phyloP scores from a whole-genome alignment of 2,329 filamentous ascomycete species.

The Dendrostoma leiphaemia region DNA sequence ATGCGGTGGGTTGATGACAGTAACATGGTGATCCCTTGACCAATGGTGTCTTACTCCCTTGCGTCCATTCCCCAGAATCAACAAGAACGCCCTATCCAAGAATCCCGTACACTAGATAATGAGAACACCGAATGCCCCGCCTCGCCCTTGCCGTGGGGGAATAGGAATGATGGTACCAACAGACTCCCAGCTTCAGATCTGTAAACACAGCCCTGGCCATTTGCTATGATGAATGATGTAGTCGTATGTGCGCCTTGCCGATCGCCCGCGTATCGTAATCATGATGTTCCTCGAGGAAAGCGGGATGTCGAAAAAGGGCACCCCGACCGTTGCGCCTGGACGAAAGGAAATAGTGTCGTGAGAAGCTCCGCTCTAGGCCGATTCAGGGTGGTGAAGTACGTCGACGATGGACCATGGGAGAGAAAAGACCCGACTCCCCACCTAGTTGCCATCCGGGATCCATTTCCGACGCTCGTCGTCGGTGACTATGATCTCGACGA shows the following conservation, averaged over 20 bases:
- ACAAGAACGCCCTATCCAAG: conserved; percentile 13
- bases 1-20: not conserved
- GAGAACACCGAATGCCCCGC: conserved; percentile 2
- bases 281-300: not conserved
- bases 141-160: conserved; percentile 3
- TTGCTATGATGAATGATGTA: conserved; percentile 9
- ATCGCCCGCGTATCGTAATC: not conserved
- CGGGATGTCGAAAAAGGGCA: not conserved
- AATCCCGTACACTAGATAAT: not conserved
- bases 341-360: conserved; percentile 13
- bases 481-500: conserved; percentile 73
- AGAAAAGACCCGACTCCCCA: not conserved
- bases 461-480: conserved; percentile 73
- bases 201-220: conserved; percentile 8
- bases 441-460: conserved; percentile 55
- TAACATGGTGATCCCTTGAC: conserved; percentile 4
- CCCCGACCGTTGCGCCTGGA: conserved; percentile 10
- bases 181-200: conserved; percentile 11
- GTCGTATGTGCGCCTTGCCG: conserved; percentile 2
- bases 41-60: not conserved
- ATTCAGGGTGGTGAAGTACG: not conserved
- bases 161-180: conserved; percentile 11
- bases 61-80: conserved; percentile 3
- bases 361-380: conserved; percentile 15
- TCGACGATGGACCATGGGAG: not conserved